Conservation (phyloP, 108 stramenopile species). For the Nitzschia inconspicua region DNA sequence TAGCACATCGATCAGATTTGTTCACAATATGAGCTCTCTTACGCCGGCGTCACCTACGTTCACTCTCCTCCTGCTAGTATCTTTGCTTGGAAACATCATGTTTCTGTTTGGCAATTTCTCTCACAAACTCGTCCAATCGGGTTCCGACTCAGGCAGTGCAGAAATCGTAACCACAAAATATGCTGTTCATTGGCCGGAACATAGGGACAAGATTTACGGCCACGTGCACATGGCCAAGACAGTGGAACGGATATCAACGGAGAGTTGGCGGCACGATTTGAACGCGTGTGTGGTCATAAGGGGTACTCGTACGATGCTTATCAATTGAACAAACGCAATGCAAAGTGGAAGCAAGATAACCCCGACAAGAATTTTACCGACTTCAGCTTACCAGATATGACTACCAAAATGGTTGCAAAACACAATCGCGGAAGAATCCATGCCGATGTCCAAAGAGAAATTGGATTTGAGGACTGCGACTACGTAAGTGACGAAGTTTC, state of each 20-base stretch:
- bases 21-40: no score
- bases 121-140: no score
- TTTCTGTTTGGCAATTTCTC: no score
- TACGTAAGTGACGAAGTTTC: conserved; percentile 22
- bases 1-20: no score
- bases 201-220: conserved; percentile 9
- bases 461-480: conserved; percentile 46
- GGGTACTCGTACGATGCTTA: conserved; percentile 32
- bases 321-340: conserved; percentile 16
- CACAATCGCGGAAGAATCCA: neutral
- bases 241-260: conserved; percentile 35
- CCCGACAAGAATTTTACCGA: neutral
- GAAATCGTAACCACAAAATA: no score
- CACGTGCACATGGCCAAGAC: conserved; percentile 43
- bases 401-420: neutral
- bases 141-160: no score
- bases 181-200: no score
- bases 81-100: no score
- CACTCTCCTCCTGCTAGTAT: no score
- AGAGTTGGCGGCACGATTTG: conserved; percentile 28
- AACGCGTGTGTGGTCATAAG: conserved; percentile 45
- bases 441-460: neutral
- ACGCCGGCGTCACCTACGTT: no score
- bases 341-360: neutral
- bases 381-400: neutral